Base-by-base conservation (phyloP, 495 filamentous ascomycete genomes). In the Saxophila tyrrhenica region DNA sequence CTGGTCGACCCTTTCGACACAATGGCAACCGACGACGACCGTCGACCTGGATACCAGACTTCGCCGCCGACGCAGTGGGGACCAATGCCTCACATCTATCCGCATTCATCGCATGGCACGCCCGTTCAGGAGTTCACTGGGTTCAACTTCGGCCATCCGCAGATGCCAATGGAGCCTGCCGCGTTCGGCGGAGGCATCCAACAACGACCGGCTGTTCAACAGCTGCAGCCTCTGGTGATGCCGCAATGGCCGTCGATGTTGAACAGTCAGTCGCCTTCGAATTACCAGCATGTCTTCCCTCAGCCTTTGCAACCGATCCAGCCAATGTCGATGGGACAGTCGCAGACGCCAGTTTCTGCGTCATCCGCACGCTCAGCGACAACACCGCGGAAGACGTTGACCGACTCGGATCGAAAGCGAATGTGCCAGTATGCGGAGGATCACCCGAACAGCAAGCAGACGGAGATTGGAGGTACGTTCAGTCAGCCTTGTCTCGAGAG, bases 391-490 rank as follows among this genome's bases (percentile, higher is more conserved):
- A 87, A 86, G 68, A 97, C 94, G 0, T 75, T 99, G 60, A 97
- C 92, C 21, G 91, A 97, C 69, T 82, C 86, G 25, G 90, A 96
- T 64, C 81, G 92, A 49, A 80, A 89, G 52, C 79, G 80, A 49
- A 99, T 99, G 90, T 97, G 92, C 67, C 76, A 88, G 62, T 99
- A 94, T 69, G 86, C 91, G 64, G 88, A 94, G 65, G 89, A 95
- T 62, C 82, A 97, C 64, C 92, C 91, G 44, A 84, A 79, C 50
- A 86, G 86, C n/a, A 95, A 97, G 71, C 92, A 99, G 69, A 95
- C 90, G 21, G 92, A 97, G 65, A 99, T 99, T 73, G 92, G 92
- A 73, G 82, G 86, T 89, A 75, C 69, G 79, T 51, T 43, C 23
- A 43, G 23, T 20, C 29, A 23, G 48, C 2, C 62, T 55, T 23